Base-by-base conservation (phyloP, 73 alveolate species). In the Blepharisma stoltei region DNA sequence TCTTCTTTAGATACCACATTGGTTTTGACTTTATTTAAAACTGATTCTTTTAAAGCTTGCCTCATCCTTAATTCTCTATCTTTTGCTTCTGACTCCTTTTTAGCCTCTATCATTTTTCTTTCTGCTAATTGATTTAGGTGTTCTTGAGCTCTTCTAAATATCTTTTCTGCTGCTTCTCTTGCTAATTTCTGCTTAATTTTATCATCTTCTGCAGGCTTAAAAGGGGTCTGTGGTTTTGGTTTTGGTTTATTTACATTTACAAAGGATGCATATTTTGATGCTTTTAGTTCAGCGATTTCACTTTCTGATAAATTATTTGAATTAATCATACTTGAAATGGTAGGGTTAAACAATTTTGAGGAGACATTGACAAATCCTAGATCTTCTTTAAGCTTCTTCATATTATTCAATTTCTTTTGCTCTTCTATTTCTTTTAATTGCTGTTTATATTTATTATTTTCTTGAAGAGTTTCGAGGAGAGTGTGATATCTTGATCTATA, bases 101-200 rank as follows among this genome's bases (percentile, higher is more conserved):
- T 82, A 69, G 73, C 20, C 49, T 69, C 50, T n/a, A 8, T 23
- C 44, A 41, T 48, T 65, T 45, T 76, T 65, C 44, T 52, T 68
- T 6, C 76, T 71, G 67, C 80, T 53, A 71, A 77, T 81, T 81
- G 88, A 80, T 55, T 80, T 84, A 81, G 5, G 43, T 44, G 65
- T 83, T 85, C 67, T 68, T 80, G 73, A 54, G 80, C 81, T 48
- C 86, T 70, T 81, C 78, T 60, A 67, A 46, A 73, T 77, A 75
- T 77, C 73, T 82, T 82, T 67, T 60, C 52, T 55, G 50, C 49
- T 55, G 70, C 69, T 67, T 66, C 66, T 86, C 85, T 55, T 68
- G 83, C 7, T 76, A 60, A 14, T 25, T 60, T 60, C 38, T 60
- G 73, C 45, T 76, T 76, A 37, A 81, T 69, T 54, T 70, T 7